Conservation (phyloP, 306 rosid species). For the Pachyrhizus erosus region DNA sequence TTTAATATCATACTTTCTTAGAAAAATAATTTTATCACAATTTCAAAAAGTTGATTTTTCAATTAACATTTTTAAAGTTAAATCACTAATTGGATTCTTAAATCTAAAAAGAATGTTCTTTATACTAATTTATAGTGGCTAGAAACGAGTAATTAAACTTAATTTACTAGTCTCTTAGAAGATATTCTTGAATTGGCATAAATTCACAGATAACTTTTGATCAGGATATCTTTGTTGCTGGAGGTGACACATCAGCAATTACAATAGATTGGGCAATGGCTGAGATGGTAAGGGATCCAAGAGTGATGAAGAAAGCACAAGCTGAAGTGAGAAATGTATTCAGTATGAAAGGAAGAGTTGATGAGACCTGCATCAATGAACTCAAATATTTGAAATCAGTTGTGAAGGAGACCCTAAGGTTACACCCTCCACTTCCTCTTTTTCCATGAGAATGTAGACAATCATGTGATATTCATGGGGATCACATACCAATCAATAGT, state of each 20-base stretch:
- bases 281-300: conserved; percentile 35
- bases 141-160: too few relatives aligned
- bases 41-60: too few relatives aligned
- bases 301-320: conserved; percentile 47
- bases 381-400: conserved; percentile 45
- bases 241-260: conserved; percentile 50
- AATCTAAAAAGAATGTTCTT: too few relatives aligned
- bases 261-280: conserved; percentile 45
- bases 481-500: conserved; percentile 36
- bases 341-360: background rate
- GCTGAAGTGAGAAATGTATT: conserved; percentile 14
- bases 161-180: too few relatives aligned
- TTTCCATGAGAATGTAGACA: conserved; percentile 33
- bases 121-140: too few relatives aligned
- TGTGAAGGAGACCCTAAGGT: conserved; percentile 44
- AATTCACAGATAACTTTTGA: background rate
- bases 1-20: too few relatives aligned
- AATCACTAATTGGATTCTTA: too few relatives aligned
- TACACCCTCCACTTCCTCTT: conserved; percentile 45
- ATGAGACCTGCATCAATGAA: background rate
- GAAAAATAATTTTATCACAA: too few relatives aligned
- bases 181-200: background rate
- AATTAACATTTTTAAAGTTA: too few relatives aligned
- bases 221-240: conserved; percentile 36
- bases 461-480: conserved; percentile 40